Evolutionary conservation across 2,329 filamentous ascomycete genomes (phyloP).

Genomic region (Trichophyton equinum): DNA sequence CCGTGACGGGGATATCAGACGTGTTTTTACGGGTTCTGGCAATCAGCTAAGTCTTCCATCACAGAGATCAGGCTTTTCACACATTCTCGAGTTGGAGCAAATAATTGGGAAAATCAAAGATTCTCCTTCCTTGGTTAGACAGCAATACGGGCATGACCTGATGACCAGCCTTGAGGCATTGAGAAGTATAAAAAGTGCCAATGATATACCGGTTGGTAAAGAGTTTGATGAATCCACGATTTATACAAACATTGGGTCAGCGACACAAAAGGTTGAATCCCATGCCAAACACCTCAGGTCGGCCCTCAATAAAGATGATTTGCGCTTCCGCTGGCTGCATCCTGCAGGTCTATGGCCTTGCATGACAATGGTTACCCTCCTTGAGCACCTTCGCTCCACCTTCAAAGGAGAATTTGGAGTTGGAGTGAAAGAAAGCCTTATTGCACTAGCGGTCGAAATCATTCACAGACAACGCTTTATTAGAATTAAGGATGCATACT

Average conservation of each 20-base stretch:
- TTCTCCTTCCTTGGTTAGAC: conserved; percentile 8
- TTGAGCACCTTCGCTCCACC: conserved; percentile 33
- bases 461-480: conserved; percentile 20
- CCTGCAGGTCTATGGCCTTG: conserved; percentile 30
- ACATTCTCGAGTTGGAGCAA: background rate
- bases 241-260: conserved; percentile 10
- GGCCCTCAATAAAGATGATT: conserved; percentile 18
- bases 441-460: conserved; percentile 19
- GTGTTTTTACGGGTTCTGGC: background rate
- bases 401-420: conserved; percentile 1
- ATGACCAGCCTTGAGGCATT: conserved; percentile 28
- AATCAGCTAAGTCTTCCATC: background rate
- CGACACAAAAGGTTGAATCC: conserved; percentile 13
- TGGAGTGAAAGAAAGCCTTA: conserved; percentile 7
- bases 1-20: background rate
- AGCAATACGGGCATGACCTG: conserved; percentile 28
- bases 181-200: background rate
- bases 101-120: conserved; percentile 5
- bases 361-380: conserved; percentile 29
- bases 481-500: conserved; percentile 15
- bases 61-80: background rate
- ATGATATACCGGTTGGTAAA: background rate
- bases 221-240: background rate
- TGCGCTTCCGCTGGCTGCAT: conserved; percentile 29
- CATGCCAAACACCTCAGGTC: conserved; percentile 12